Conservation (phyloP, 1,139 yeast species). For the Candida sp. region DNA sequence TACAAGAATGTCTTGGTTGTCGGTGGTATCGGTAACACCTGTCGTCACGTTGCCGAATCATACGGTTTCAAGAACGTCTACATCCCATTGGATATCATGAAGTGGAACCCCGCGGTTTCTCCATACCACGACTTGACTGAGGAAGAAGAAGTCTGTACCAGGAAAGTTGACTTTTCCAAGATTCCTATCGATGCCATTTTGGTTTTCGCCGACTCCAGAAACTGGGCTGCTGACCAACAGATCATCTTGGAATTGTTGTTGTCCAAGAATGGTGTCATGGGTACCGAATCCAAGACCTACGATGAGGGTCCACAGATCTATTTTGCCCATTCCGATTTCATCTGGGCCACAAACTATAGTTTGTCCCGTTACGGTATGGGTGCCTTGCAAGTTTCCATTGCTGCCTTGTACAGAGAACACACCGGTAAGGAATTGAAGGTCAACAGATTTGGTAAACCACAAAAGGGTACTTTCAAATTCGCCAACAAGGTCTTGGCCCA, state of each 20-base stretch:
- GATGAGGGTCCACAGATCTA: constrained; percentile 83
- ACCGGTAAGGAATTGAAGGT: constrained; percentile 80
- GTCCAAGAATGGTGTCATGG: constrained; percentile 82
- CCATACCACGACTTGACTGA: constrained; percentile 80
- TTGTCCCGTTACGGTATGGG: constrained; percentile 90
- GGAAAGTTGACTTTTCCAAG: constrained; percentile 68
- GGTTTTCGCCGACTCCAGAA: constrained; percentile 84
- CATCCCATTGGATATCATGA: constrained; percentile 80
- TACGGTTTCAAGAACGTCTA: constrained; percentile 79
- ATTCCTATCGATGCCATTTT: constrained; percentile 69
- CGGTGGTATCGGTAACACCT: constrained; percentile 86
- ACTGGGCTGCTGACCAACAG: constrained; percentile 93
- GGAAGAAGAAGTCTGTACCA: constrained; percentile 62
- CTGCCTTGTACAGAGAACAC: constrained; percentile 80
- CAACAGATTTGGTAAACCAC: constrained; percentile 85
- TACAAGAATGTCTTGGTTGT: constrained; percentile 79
- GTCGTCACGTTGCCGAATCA: constrained; percentile 76
- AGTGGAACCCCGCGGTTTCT: constrained; percentile 85
- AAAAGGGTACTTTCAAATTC: constrained; percentile 79
- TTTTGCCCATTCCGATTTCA: constrained; percentile 88
- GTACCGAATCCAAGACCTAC: constrained; percentile 68
- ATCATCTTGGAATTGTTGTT: constrained; percentile 77
- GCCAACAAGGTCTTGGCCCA: constrained; percentile 75
- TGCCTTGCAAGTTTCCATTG: constrained; percentile 83
- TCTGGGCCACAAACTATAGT: constrained; percentile 87